Evolutionary conservation across 2,329 filamentous ascomycete species (phyloP).

Genomic region (Graphilbum ipis-grandicollis): DNA sequence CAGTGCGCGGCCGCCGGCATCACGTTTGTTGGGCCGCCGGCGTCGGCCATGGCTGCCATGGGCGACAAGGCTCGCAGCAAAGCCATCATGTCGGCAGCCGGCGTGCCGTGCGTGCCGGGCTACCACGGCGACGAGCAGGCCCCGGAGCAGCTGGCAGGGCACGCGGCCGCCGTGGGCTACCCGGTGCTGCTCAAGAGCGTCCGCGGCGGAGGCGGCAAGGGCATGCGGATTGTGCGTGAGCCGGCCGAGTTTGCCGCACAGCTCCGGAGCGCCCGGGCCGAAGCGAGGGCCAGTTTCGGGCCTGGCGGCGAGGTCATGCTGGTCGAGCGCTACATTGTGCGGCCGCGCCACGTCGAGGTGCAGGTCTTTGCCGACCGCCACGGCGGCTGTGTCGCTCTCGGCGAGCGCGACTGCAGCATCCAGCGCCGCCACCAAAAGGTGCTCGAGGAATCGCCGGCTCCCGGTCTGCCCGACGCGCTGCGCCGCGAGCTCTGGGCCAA

Average conservation of each 20-base stretch:
- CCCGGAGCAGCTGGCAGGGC: conserved; percentile 35
- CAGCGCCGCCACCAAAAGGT: conserved; percentile 84
- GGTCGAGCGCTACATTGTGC: conserved; percentile 67
- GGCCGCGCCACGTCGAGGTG: conserved; percentile 73
- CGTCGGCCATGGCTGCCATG: conserved; percentile 71
- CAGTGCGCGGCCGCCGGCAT: conserved; percentile 80
- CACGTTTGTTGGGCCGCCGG: conserved; percentile 85
- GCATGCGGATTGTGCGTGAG: conserved; percentile 57
- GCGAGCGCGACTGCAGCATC: conserved; percentile 76
- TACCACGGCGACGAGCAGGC: conserved; percentile 84
- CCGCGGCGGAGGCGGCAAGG: conserved; percentile 68
- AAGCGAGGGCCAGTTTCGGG: conserved; percentile 66
- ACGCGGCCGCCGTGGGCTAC: conserved; percentile 54
- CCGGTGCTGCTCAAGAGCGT: conserved; percentile 68
- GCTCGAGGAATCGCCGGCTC: conserved; percentile 74
- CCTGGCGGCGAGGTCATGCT: conserved; percentile 66
- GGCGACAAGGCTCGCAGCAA: conserved; percentile 87
- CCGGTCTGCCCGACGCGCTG: conserved; percentile 40
- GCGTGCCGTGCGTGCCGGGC: conserved; percentile 88
- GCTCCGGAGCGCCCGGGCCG: conserved; percentile 53
- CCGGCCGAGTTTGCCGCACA: conserved; percentile 54
- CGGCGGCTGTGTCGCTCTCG: conserved; percentile 66
- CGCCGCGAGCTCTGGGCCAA: conserved; percentile 47
- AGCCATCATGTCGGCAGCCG: conserved; percentile 90
- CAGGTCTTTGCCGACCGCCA: conserved; percentile 75